phyloP scores from a whole-genome alignment of 768 basidiomycete species.

The Asterophora lycoperdoides region DNA sequence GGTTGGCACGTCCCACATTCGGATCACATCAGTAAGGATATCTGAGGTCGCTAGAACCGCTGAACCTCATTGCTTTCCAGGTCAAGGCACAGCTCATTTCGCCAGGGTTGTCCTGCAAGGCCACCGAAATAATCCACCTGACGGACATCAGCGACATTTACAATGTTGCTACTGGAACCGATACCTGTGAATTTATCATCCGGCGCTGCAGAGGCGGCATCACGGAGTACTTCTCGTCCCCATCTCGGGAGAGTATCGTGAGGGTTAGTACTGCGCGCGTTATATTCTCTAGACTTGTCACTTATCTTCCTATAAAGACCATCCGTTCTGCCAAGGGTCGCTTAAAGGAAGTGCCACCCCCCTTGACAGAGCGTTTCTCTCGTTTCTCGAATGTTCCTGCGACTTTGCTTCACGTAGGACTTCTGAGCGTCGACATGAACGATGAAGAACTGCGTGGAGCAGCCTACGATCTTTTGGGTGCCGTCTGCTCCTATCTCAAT shows the following conservation, averaged over 20 bases:
- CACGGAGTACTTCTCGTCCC: conserved; percentile 74
- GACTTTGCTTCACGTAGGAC: conserved; percentile 79
- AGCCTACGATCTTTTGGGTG: conserved; percentile 74
- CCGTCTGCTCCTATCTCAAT: conserved; percentile 73
- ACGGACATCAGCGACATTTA: conserved; percentile 85
- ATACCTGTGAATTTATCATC: conserved; percentile 75
- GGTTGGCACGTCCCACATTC: conserved; percentile 65
- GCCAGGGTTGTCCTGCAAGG: conserved; percentile 63
- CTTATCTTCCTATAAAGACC: conserved; percentile 36
- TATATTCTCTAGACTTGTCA: not conserved
- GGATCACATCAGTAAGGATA: conserved; percentile 65
- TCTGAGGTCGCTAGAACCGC: not conserved
- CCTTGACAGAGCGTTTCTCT: conserved; percentile 61
- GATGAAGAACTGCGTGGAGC: conserved; percentile 77
- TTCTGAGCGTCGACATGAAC: conserved; percentile 69
- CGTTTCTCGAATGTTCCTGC: conserved; percentile 83
- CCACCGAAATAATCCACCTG: conserved; percentile 77
- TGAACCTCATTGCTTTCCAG: conserved; percentile 28
- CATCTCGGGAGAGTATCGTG: conserved; percentile 63
- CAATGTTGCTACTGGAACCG: conserved; percentile 72
- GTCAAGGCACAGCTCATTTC: conserved; percentile 71
- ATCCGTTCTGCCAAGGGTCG: conserved; percentile 74
- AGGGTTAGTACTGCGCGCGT: conserved; percentile 43
- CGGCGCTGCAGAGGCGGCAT: conserved; percentile 65
- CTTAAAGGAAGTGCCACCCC: conserved; percentile 50